A percentile compares a stretch with the other conserved stretches of the same genome.
Evolutionary conservation across 192 early-diverging fungal genomes (phyloP).

Genomic region (Coemansia sp.): DNA sequence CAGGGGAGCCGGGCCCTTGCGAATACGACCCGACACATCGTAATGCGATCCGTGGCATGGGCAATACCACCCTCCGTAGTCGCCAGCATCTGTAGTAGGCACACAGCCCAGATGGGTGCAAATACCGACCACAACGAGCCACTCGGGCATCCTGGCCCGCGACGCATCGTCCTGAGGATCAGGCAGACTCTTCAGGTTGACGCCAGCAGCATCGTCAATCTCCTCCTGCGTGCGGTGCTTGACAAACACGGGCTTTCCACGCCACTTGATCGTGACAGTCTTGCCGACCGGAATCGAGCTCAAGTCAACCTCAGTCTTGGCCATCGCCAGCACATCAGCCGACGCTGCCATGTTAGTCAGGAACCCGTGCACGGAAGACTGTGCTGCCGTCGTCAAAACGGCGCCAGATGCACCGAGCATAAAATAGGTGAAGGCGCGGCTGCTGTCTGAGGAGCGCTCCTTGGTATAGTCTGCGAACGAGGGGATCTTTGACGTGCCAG

Average conservation of each 20-base stretch:
- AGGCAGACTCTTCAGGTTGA: conserved; percentile 78
- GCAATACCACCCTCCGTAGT: conserved; percentile 99
- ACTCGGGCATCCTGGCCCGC: conserved; percentile 88
- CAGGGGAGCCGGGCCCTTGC: conserved; percentile 97
- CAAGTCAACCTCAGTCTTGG: conserved; percentile 96
- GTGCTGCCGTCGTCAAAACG: conserved; percentile 79
- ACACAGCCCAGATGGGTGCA: conserved; percentile 94
- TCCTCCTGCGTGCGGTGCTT: conserved; percentile 94
- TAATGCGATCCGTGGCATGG: conserved; percentile 99
- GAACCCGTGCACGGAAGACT: conserved; percentile 81
- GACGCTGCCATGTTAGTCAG: conserved; percentile 90
- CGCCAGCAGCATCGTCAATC: conserved; percentile 88
- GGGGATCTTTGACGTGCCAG: conserved; percentile 68
- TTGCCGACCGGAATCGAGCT: conserved; percentile 92
- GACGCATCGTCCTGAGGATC: conserved; percentile 93
- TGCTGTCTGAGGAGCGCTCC: conserved; percentile 63
- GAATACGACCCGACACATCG: conserved; percentile 97
- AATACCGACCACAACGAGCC: conserved; percentile 94
- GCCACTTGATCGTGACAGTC: conserved; percentile 98
- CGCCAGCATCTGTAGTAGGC: conserved; percentile 96
- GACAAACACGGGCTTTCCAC: conserved; percentile 98
- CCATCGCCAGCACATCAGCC: conserved; percentile 97
- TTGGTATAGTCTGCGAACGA: conserved; percentile 80
- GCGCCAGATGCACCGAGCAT: conserved; percentile 90
- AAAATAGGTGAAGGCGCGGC: conserved; percentile 86